A percentile compares a stretch with the other conserved stretches of the same genome.
Conservation (phyloP, 2,329 filamentous ascomycete species). For the Aspergillus ibericus region DNA sequence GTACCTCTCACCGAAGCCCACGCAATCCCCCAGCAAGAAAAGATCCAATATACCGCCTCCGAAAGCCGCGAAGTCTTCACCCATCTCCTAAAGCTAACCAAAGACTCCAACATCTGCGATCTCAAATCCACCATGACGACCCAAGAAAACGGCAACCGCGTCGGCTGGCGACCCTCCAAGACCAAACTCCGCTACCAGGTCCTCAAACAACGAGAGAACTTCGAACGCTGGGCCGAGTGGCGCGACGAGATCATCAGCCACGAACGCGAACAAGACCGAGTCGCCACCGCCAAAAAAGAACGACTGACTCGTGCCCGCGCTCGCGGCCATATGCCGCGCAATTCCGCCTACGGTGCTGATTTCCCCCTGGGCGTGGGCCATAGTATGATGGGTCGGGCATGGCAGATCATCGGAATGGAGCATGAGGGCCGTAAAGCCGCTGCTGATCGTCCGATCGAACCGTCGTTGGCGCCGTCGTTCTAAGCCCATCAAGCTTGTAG, state of each 20-base stretch:
- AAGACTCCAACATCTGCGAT: constrained; percentile 42
- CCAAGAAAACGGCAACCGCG: constrained; percentile 27
- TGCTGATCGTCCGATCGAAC: not conserved
- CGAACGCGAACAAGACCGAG: constrained; percentile 38
- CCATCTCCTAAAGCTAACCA: constrained; percentile 45
- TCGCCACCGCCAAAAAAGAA: constrained; percentile 36
- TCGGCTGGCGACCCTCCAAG: constrained; percentile 44
- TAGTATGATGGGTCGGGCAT: constrained; percentile 44
- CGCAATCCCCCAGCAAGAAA: constrained; percentile 30
- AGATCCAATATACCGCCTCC: constrained; percentile 35
- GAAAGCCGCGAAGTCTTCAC: constrained; percentile 46
- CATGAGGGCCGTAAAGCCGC: constrained; percentile 19
- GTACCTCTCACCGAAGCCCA: constrained; percentile 36
- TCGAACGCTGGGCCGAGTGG: constrained; percentile 49
- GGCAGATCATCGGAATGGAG: constrained; percentile 44
- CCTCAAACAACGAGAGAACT: constrained; percentile 47
- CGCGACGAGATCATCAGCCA: constrained; percentile 41
- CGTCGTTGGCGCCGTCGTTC: not conserved
- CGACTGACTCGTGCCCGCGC: constrained; percentile 30
- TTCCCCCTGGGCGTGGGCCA: constrained; percentile 36
- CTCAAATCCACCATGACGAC: constrained; percentile 38
- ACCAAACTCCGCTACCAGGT: constrained; percentile 46
- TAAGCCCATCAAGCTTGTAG: no score
- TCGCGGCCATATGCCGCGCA: constrained; percentile 25
- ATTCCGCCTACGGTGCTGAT: constrained; percentile 29